A percentile compares a stretch with the other conserved stretches of the same genome.
Evolutionary conservation across 176 grass and related monocot species (phyloP).

Genomic region (Aegilops sharonensis): DNA sequence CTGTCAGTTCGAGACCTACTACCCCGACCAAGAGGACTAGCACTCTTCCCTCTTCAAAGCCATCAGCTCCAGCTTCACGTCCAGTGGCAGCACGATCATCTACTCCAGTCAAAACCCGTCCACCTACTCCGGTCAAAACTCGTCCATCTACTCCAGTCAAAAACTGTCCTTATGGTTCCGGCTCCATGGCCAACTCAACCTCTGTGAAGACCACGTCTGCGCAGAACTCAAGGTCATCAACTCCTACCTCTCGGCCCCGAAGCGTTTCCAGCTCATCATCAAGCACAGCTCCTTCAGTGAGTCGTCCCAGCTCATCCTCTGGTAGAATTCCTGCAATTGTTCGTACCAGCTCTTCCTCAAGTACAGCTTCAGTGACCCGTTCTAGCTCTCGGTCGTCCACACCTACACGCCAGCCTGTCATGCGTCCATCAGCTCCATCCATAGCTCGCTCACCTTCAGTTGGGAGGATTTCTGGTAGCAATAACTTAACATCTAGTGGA

Average conservation of each 20-base stretch:
- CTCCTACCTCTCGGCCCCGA: conserved; percentile 56
- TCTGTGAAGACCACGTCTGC: conserved; percentile 39
- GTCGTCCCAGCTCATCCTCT: conserved; percentile 38
- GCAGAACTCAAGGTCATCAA: conserved; percentile 72
- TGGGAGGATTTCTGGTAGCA: conserved; percentile 48
- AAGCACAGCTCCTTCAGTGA: conserved; percentile 32
- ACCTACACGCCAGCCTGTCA: conserved; percentile 51
- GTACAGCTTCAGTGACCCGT: conserved; percentile 39
- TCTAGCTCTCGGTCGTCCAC: conserved; percentile 75
- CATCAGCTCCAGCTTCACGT: conserved; percentile 48
- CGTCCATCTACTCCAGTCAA: conserved; percentile 58
- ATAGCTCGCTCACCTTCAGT: conserved; percentile 62
- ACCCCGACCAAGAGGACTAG: conserved; percentile 56
- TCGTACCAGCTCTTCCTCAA: conserved; percentile 52
- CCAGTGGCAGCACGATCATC: conserved; percentile 56
- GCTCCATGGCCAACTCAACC: conserved; percentile 26
- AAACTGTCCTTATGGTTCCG: conserved; percentile 28
- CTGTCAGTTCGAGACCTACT: conserved; percentile 67
- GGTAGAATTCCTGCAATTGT: conserved; percentile 37
- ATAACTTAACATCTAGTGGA: conserved; percentile 42
- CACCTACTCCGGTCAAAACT: conserved; percentile 53
- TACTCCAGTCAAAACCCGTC: conserved; percentile 62
- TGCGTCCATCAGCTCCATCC: conserved; percentile 40
- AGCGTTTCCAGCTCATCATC: conserved; percentile 43
- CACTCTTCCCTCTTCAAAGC: conserved; percentile 48